Evolutionary conservation across 305 asterid species (phyloP).

Genomic region (Fraxinus dipetala): DNA sequence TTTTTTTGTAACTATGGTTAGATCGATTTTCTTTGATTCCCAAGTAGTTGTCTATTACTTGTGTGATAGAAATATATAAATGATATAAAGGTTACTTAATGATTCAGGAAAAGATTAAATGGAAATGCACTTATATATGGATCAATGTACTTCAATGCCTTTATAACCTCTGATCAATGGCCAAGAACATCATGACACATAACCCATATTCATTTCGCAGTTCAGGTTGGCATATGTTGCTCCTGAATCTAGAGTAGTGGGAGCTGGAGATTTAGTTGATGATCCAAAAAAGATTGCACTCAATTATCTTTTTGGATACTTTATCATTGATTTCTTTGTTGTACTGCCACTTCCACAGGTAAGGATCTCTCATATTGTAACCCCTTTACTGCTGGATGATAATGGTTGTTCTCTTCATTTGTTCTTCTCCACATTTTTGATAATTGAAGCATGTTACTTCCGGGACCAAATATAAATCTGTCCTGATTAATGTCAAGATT

Average conservation of each 20-base stretch:
- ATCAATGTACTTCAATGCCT: background rate
- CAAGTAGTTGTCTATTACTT: background rate
- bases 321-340: conserved; percentile 54
- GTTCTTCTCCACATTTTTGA: background rate
- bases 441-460: background rate
- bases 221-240: conserved; percentile 78
- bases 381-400: conserved; percentile 4
- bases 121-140: background rate
- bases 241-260: conserved; percentile 77
- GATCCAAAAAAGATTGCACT: conserved; percentile 66
- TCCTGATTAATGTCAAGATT: background rate
- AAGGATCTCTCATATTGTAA: conserved; percentile 15
- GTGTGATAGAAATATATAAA: background rate
- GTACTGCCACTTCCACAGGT: conserved; percentile 85
- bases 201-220: conserved; percentile 44
- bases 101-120: background rate
- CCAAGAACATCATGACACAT: background rate
- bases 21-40: background rate
- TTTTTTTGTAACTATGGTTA: background rate
- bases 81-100: background rate
- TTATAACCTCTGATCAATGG: background rate
- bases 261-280: conserved; percentile 80
- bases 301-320: conserved; percentile 59
- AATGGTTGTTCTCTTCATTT: conserved; percentile 5
- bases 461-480: background rate